Conservation (phyloP, 2,329 filamentous ascomycete genomes). For the Alternaria postmessia region DNA sequence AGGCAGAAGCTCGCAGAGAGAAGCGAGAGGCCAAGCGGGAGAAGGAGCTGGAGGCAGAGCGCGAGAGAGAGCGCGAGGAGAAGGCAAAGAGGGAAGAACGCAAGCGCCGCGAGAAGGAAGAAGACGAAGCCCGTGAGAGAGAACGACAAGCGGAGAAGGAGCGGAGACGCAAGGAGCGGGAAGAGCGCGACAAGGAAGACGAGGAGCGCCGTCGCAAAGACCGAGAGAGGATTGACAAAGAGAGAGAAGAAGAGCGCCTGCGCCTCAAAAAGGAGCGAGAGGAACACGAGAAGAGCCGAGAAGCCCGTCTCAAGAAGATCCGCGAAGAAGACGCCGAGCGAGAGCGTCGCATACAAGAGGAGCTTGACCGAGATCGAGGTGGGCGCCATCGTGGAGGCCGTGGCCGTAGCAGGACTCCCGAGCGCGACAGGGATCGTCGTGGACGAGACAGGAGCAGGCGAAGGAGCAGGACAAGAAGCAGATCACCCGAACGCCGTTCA, state of each 20-base stretch:
- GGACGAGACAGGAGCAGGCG: constrained; percentile 34
- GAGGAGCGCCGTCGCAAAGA: constrained; percentile 44
- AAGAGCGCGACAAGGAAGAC: constrained; percentile 42
- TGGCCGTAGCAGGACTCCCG: constrained; percentile 38
- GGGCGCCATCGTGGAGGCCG: constrained; percentile 40
- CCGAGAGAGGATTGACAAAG: constrained; percentile 40
- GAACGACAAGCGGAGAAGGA: constrained; percentile 58
- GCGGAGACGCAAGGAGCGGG: constrained; percentile 44
- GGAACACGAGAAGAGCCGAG: constrained; percentile 54
- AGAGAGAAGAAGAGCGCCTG: constrained; percentile 61
- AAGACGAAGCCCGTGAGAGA: constrained; percentile 56
- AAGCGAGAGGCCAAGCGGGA: constrained; percentile 70
- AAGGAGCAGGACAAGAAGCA: constrained; percentile 32
- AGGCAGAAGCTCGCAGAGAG: constrained; percentile 67
- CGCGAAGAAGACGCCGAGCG: constrained; percentile 47
- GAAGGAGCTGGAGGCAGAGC: constrained; percentile 67
- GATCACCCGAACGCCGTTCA: constrained; percentile 34
- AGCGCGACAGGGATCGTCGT: constrained; percentile 34
- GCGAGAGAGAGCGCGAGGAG: constrained; percentile 61
- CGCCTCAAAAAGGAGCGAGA: constrained; percentile 55
- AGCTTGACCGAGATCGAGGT: constrained; percentile 62
- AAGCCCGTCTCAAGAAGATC: constrained; percentile 53
- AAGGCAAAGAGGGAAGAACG: constrained; percentile 66
- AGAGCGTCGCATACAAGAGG: constrained; percentile 53
- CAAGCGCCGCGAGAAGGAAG: constrained; percentile 58